Evolutionary conservation across 208 protist genomes (phyloP), one percentile per base, ranked within the genome.

Genomic region (Lotmaria passim): DNA sequence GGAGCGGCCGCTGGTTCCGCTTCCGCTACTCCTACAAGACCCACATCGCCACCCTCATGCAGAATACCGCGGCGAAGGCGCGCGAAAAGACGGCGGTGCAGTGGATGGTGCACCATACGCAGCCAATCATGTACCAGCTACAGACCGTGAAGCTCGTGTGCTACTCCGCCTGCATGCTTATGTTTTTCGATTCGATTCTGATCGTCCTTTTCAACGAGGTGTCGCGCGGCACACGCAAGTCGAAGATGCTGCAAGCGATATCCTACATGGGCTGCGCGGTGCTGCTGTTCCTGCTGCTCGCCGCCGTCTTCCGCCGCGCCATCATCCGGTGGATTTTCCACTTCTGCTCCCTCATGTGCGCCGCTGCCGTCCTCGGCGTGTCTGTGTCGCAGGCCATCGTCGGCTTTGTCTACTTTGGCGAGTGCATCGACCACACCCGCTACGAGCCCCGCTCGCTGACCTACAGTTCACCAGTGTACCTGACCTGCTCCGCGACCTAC

Each of bases 151-250:
- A 41, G 34, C 55, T 83, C 2, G 38, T 83, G 36, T 75, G 68
- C 61, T 75, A 71, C 72, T 39, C 67, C 24, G 58, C 67, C 19
- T 72, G 66, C 52, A 7, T 33, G 21, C 62, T 83, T 36, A 58
- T 79, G 68, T 79, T 83, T 68, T 75, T 83, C 43, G 63, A 83
- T 46, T 68, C 33, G 53, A 75, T 83, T 62, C 71, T 75, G 15
- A 66, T 83, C 7, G 78, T 75, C 26, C 63, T 83, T 15, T 83
- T 77, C 68, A 75, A 78, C 57, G 64, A 75, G 39, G 39, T 75
- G 14, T 60, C 77, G 21, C 57, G 53, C 11, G 38, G 58, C 2
- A 73, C 53, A 24, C 15, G 21, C 30, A 57, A 28, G 7, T 62
- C 62, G 14, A 71, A 66, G 44, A n/a, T 75, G 39, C 36, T 79